phyloP scores from a whole-genome alignment of 192 early-diverging fungal genomes.

The Mortierella hygrophila region DNA sequence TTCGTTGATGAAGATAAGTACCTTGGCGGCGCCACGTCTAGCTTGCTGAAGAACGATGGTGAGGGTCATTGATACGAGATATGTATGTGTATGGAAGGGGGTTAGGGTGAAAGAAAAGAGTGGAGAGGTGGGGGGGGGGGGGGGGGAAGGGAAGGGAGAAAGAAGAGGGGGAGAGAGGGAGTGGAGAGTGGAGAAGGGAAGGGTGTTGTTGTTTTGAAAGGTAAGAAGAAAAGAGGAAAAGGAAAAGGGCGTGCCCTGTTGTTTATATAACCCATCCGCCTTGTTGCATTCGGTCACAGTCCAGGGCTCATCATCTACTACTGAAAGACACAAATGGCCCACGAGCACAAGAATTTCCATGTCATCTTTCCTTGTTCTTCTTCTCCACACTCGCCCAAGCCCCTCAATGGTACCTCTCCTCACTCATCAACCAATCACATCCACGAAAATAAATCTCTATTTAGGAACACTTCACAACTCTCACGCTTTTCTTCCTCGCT shows the following conservation, averaged over 20 bases:
- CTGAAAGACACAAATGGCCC: neutral
- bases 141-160: neutral
- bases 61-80: slow-evolving; percentile 35
- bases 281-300: neutral
- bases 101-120: neutral
- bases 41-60: slow-evolving; percentile 49
- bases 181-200: slow-evolving; percentile 3
- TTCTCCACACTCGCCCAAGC: slow-evolving; percentile 11
- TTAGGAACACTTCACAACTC: neutral
- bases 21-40: slow-evolving; percentile 41
- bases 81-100: neutral
- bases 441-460: neutral
- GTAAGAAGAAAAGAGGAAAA: neutral
- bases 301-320: neutral
- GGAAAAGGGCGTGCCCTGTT: neutral
- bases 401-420: neutral
- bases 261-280: neutral
- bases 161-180: neutral
- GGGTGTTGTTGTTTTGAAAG: neutral
- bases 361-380: neutral
- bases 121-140: neutral
- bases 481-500: neutral
- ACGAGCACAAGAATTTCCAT: neutral
- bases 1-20: neutral
- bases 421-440: neutral